Base-by-base conservation (phyloP, 2,329 filamentous ascomycete species). In the Neofusicoccum ribis region DNA sequence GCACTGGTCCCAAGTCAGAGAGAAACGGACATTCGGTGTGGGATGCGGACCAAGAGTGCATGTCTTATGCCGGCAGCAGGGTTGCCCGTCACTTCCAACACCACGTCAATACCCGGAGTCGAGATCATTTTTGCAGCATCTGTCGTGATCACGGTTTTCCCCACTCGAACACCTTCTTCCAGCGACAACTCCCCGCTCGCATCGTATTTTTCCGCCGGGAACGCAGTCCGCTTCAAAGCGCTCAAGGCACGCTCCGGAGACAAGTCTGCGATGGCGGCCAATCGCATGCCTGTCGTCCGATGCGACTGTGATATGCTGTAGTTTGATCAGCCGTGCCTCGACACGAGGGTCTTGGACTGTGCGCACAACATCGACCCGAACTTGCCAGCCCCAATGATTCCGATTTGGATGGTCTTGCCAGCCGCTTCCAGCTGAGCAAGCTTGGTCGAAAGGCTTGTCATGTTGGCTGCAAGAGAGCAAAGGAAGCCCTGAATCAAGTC, bases 251-350 rank as follows among this genome's bases (percentile, higher is more conserved):
- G 76, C 34, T 80, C 77, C 41, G 71, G 69, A 3, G 78, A 79
- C 5, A 82, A 73, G 64, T 82, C 80, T 43, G 79, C 79, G 44
- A 82, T 81, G 17, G 73, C 79, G 3, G 79, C 80, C 12, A 82
- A 67, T 34, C 78, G 74, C 65, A 82, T 74, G 12, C 81, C 80
- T 12, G 75, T 70, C 2, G 79, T 81, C 15, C 78, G 75, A 68
- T 81, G 76, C 2, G 76, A 77, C 71, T 82, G 81, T 5, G 80
- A 80, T 59, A 82, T 79, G 72, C 73, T 75, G 61, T 3, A n/a
- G 2, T 7, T 7, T 7, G 5, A 12, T 49, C 5, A 31, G 46
- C 9, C 5, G 8, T 8, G 11, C 7, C 23, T 12, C 5, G 2
- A 4, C 2, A 23, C 1, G 15, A 6, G 23, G 7, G 14, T 2